Conservation (phyloP, 108 stramenopile genomes). For the Cyclotella choctawhatcheeana region DNA sequence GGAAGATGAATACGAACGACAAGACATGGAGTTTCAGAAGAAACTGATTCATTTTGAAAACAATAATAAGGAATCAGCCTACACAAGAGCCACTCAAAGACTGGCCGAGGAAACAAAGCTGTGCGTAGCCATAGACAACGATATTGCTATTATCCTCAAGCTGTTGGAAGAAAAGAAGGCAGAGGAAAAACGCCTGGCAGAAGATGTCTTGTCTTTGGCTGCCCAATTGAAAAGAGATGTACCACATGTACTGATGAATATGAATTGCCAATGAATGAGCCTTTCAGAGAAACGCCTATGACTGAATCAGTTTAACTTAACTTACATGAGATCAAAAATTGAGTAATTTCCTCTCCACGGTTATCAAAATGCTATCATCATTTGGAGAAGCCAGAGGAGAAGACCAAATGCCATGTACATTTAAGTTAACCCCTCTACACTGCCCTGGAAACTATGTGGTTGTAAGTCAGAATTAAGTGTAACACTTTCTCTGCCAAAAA, state of each 20-base stretch:
- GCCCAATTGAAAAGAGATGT: constrained; percentile 7
- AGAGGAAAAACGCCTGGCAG: constrained; percentile 1
- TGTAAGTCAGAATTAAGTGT: constrained; percentile 32
- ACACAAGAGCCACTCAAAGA: constrained; percentile 23
- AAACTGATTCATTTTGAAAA: constrained; percentile 19
- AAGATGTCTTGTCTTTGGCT: background rate
- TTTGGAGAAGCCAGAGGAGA: background rate
- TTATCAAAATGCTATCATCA: background rate
- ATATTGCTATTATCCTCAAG: background rate
- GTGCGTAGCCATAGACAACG: background rate
- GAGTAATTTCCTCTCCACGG: no score
- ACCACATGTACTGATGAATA: no score
- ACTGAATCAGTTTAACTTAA: no score
- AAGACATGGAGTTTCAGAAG: constrained; percentile 29
- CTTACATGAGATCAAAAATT: no score
- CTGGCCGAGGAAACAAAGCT: constrained; percentile 28
- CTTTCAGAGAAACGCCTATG: no score
- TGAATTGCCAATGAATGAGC: no score
- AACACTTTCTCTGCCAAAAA: constrained; percentile 31
- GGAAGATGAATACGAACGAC: constrained; percentile 18
- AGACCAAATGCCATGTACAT: background rate
- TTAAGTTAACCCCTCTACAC: background rate
- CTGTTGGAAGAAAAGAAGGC: constrained; percentile 16
- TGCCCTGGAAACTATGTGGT: background rate
- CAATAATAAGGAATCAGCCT: constrained; percentile 22